Percentiles rank a stretch among this genome's conserved stretches.
Evolutionary conservation across 106 monocot genomes (phyloP).

Genomic region (Xerophyta viscosa): DNA sequence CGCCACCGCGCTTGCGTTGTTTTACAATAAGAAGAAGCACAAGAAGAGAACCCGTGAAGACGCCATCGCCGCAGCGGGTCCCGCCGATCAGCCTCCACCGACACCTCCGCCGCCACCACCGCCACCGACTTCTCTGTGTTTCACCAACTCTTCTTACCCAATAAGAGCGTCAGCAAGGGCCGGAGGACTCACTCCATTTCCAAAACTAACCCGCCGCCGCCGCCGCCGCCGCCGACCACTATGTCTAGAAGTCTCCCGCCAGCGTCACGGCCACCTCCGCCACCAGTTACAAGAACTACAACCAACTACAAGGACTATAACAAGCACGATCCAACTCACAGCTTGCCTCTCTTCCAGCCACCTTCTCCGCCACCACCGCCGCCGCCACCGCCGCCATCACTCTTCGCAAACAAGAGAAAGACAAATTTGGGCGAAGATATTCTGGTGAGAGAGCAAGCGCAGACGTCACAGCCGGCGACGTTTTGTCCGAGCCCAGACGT

Average conservation of each 20-base stretch:
- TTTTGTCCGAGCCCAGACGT: slow-evolving; percentile 60
- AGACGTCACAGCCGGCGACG: neutral
- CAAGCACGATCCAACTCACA: too few relatives aligned
- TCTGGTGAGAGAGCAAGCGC: too few relatives aligned
- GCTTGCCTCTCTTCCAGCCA: too few relatives aligned
- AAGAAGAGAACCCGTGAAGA: slow-evolving; percentile 29
- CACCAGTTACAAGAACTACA: too few relatives aligned
- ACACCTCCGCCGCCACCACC: slow-evolving; percentile 33
- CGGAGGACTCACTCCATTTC: slow-evolving; percentile 17
- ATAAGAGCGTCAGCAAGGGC: slow-evolving; percentile 43
- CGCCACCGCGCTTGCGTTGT: slow-evolving; percentile 32
- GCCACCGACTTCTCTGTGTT: too few relatives aligned
- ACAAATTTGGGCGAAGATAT: neutral
- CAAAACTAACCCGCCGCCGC: neutral
- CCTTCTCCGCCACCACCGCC: too few relatives aligned
- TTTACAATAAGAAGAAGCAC: slow-evolving; percentile 65
- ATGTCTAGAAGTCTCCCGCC: too few relatives aligned
- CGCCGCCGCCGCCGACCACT: slow-evolving; percentile 5
- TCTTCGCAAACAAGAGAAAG: neutral
- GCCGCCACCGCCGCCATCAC: too few relatives aligned
- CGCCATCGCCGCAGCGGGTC: too few relatives aligned
- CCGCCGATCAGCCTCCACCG: too few relatives aligned
- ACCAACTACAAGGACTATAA: too few relatives aligned
- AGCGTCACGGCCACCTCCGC: too few relatives aligned
- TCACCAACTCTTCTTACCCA: slow-evolving; percentile 40